Base-by-base conservation (phyloP, 2,329 filamentous ascomycete species). In the Neophaeococcomyces aloes region DNA sequence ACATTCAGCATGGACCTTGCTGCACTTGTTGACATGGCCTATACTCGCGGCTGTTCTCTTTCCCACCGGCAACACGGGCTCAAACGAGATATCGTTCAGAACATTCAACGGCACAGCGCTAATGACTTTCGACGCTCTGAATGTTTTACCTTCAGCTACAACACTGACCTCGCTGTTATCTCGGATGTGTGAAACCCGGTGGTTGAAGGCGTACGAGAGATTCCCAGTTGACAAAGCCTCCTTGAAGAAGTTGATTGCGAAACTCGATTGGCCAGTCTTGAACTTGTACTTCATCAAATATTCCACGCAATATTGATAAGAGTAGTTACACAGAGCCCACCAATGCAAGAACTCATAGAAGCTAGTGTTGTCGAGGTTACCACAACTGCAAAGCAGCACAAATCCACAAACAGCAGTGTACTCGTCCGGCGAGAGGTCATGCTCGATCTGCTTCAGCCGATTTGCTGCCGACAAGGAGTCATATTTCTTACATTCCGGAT, bases 321-420 rank as follows among this genome's bases (percentile, higher is more conserved):
- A 61, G 51, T 68, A 68, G 21, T 60, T 66, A 42, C 59, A 59
- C 1, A 67, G 54, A 7, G 63, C 69, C 68, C 62, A 71, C 68
- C 67, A 71, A 45, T 68, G 68, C 14, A 73, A 53, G 25, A 71
- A 64, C 42, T 73, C 68, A 37, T 65, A 65, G 45, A 72, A 68
- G 17, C 63, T 65, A 0, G 62, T 66, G 0, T 63, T 68, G 8
- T 65, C 60, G 0, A 70, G 60, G 0, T 64, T 68, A 0, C 57
- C 65, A 4, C 68, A 65, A 39, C 67, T 68, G 48, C 62, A 65
- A 2, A 71, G 61, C 0, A 68, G 56, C 0, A 71, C 54, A 10
- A 68, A 69, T 0, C 59, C 56, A 48, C 71, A 65, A 2, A 70
- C 29, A 2, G 57, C 55, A 2, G 59, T 56, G 1, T 61, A 59